Evolutionary conservation across 768 basidiomycete species (phyloP).

Genomic region (Ramaria sp.): DNA sequence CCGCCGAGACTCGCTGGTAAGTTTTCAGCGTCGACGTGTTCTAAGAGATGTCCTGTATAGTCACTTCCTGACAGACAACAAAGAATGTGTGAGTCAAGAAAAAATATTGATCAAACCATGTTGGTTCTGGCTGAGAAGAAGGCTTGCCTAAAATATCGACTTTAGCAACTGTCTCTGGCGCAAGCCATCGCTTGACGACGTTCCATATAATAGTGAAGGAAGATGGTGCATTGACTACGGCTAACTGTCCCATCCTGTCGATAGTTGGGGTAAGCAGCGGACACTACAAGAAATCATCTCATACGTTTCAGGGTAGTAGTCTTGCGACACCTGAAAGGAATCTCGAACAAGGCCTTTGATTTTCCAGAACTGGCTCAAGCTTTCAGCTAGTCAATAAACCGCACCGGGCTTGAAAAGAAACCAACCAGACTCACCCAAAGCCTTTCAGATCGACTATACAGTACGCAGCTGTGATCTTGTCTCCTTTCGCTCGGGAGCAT

Average conservation of each 20-base stretch:
- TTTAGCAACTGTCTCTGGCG: conserved; percentile 62
- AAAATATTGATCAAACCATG: too few relatives aligned
- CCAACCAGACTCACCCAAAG: conserved; percentile 42
- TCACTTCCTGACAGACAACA: conserved; percentile 30
- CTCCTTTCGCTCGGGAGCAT: conserved; percentile 41
- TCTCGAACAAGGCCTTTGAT: conserved; percentile 52
- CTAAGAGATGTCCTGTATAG: conserved; percentile 45
- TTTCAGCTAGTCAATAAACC: conserved; percentile 15
- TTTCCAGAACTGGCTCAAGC: conserved; percentile 65
- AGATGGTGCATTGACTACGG: conserved; percentile 61
- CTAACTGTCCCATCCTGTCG: conserved; percentile 59
- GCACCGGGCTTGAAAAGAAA: background rate
- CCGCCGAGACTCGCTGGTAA: conserved; percentile 56
- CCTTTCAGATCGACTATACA: conserved; percentile 61
- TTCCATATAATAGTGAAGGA: conserved; percentile 68
- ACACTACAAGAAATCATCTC: conserved; percentile 12
- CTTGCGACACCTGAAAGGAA: conserved; percentile 67
- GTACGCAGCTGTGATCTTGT: conserved; percentile 40
- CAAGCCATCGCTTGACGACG: conserved; percentile 58
- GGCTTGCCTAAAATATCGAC: conserved; percentile 38
- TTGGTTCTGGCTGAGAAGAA: background rate
- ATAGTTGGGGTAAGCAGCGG: background rate
- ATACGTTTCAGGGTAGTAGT: conserved; percentile 71
- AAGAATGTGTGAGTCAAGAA: background rate
- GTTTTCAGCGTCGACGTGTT: conserved; percentile 51